These are phyloP conservation scores for Fusarium nematophilum DNA, from an alignment of 2,329 filamentous ascomycete genomes.

Conservation along the genomic window DNA sequence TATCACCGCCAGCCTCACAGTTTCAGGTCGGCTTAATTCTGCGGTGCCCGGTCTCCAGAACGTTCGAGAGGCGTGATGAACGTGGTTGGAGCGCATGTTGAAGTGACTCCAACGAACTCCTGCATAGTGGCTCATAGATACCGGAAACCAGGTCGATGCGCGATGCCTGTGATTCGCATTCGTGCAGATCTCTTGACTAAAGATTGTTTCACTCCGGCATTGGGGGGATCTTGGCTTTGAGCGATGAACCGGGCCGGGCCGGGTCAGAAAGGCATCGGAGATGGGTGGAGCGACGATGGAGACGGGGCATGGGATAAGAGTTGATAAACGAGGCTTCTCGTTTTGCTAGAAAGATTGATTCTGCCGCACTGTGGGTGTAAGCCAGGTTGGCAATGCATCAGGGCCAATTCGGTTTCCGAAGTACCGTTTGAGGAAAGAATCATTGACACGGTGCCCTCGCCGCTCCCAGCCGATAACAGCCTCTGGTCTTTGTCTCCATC, in stretches of 20 bases:
- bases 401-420: no score
- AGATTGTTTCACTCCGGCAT: slow-evolving; percentile 2
- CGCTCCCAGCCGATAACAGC: slow-evolving; percentile 21
- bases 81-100: no score
- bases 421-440: no score
- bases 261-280: neutral
- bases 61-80: no score
- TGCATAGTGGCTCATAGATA: no score
- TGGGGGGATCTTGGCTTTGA: slow-evolving; percentile 3
- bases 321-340: neutral
- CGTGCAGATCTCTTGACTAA: neutral
- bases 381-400: slow-evolving; percentile 11
- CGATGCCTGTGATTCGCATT: neutral
- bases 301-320: neutral
- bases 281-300: neutral
- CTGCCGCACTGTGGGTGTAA: neutral
- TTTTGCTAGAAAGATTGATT: no score
- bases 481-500: slow-evolving; percentile 8
- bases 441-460: neutral
- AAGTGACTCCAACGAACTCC: no score
- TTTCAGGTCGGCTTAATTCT: no score
- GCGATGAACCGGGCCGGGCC: neutral
- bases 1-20: no score
- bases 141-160: no score
- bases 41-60: no score